Evolutionary conservation across 768 basidiomycete species (phyloP).

Genomic region (Crassisporium funariophilum): DNA sequence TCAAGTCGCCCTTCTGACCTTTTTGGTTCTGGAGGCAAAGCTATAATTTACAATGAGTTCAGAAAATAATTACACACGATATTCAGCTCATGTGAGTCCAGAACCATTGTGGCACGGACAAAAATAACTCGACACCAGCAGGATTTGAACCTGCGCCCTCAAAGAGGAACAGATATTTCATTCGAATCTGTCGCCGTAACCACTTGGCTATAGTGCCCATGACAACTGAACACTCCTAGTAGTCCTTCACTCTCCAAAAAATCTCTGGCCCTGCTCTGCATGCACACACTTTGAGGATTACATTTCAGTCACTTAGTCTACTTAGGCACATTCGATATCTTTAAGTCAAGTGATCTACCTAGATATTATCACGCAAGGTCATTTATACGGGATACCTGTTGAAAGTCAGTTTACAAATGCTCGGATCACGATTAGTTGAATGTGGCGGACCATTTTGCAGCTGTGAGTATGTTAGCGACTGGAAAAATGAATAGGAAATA

Average conservation of each 20-base stretch:
- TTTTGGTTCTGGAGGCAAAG: too few relatives aligned
- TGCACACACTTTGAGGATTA: too few relatives aligned
- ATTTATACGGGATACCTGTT: conserved; percentile 31
- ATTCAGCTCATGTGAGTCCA: background rate
- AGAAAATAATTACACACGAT: background rate
- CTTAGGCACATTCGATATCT: too few relatives aligned
- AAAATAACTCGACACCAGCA: conserved; percentile 32
- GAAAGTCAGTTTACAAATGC: too few relatives aligned
- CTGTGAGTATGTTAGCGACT: conserved; percentile 19
- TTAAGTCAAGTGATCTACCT: too few relatives aligned
- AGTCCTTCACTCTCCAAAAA: too few relatives aligned
- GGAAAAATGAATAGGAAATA: background rate
- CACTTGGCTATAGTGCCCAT: conserved; percentile 65
- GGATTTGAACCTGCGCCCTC: conserved; percentile 40
- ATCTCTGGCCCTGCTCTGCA: too few relatives aligned
- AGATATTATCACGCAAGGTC: too few relatives aligned
- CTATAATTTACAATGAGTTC: background rate
- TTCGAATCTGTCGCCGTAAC: conserved; percentile 79
- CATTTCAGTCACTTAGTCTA: too few relatives aligned
- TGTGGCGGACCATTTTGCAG: conserved; percentile 40
- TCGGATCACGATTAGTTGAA: too few relatives aligned
- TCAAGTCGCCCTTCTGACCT: too few relatives aligned
- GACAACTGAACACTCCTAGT: background rate
- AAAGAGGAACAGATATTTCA: conserved; percentile 27
- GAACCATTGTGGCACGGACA: background rate